Evolutionary conservation across 441 rosid species (phyloP), one percentile per base, ranked within the genome.

Genomic region (California macrophylla): DNA sequence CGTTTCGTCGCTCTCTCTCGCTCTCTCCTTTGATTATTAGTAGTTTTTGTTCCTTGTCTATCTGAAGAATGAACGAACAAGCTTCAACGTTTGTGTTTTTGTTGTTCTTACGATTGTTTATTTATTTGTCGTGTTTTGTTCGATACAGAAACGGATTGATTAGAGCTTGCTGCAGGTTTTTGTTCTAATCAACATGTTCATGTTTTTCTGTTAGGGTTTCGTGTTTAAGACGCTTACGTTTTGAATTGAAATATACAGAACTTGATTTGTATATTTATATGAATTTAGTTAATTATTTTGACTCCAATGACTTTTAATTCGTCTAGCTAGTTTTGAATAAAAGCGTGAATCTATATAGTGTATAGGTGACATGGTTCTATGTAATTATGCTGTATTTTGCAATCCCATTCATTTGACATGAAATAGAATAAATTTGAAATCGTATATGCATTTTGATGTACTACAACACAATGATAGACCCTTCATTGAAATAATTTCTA

Each of bases 121-220:
- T 25, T 25, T 8, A 61, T 28, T 32, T 32, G 0, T 50, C 2
- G 1, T 45, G 4, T 25, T 61, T 12, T 61, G 8, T 61, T 61
- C 12, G 18, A 6, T 61, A 26, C 65, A 25, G 65, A 61, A 25
- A 61, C 34, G 29, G 32, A 25, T 61, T 61, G 65, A 61, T 1
- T 34, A 15, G 65, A 61, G 26, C 32, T 34, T 21, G 34, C 65
- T 12, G 65, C 34, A 18, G 58, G n/a, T 50, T 12, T 30, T 25
- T 24, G 65, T 61, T 61, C 65, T 61, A 34, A 26, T 61, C 34
- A 5, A 25, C 65, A 61, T 34, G 65, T 61, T 13, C 32, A 1
- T 13, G 12, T 13, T 26, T 58, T 24, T 23, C 64, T 24, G 26
- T 26, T 61, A 61, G 65, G 65, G 65, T 61, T 61, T 61, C 64